phyloP scores from a whole-genome alignment of 139 green algal genomes.

The Micractinium conductrix region DNA sequence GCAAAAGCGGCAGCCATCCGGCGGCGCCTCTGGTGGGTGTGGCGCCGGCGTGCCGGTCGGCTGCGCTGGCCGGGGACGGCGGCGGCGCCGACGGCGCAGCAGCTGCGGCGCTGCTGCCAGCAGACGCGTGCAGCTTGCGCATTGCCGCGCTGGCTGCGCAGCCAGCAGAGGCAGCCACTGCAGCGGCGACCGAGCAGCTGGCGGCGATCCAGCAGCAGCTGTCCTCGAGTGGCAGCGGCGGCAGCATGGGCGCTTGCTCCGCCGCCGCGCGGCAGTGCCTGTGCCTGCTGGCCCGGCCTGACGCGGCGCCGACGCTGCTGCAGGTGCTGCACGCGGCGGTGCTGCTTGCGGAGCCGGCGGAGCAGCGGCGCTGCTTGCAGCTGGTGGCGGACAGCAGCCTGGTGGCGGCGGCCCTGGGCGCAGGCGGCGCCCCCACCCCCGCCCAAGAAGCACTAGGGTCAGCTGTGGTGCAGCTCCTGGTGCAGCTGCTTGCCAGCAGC shows the following conservation, averaged over 20 bases:
- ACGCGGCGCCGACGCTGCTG: background rate
- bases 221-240: background rate
- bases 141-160: background rate
- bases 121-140: background rate
- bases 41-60: background rate
- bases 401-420: background rate
- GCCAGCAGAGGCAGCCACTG: background rate
- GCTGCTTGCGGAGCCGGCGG: too few relatives aligned
- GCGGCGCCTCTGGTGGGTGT: background rate
- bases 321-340: conserved; percentile 5
- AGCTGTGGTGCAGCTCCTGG: background rate
- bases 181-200: background rate
- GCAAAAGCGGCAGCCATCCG: background rate
- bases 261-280: conserved; percentile 7
- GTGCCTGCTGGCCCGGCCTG: background rate
- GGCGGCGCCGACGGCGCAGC: background rate
- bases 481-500: background rate
- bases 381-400: background rate
- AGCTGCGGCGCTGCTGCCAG: too few relatives aligned
- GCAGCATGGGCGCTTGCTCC: background rate
- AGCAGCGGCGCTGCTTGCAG: conserved; percentile 16
- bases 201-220: conserved; percentile 15
- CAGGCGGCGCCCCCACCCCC: background rate
- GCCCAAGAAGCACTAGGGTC: background rate
- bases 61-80: background rate